These are phyloP conservation scores for Irpex sp. DNA, from an alignment of 1,284 basidiomycete species.

Conservation along the genomic window DNA sequence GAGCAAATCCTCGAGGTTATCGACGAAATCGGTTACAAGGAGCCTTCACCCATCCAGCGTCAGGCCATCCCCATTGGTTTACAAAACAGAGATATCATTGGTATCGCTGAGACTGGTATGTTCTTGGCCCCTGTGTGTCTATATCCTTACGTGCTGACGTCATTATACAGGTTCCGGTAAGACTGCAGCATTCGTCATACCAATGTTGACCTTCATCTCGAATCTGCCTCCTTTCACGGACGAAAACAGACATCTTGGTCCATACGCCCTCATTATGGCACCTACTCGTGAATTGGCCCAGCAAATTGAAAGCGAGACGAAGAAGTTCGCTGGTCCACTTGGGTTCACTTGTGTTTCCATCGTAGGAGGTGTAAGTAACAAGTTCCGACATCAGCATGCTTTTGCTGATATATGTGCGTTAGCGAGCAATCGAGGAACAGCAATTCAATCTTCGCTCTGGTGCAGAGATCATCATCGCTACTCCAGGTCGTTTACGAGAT, in stretches of 20 bases:
- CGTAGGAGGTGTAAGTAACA: conserved; percentile 82
- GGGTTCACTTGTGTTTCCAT: conserved; percentile 95
- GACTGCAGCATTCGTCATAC: conserved; percentile 98
- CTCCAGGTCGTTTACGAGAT: conserved; percentile 96
- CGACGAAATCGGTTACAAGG: conserved; percentile 91
- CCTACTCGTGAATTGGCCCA: conserved; percentile 98
- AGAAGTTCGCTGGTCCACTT: conserved; percentile 85
- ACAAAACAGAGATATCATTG: conserved; percentile 95
- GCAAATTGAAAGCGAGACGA: conserved; percentile 92
- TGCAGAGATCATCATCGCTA: conserved; percentile 97
- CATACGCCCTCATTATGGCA: conserved; percentile 91
- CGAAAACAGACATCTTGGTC: conserved; percentile 90
- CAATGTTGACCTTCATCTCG: conserved; percentile 94
- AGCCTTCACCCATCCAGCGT: conserved; percentile 94
- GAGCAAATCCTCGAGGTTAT: conserved; percentile 78
- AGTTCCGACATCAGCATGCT: background rate
- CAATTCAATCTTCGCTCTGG: conserved; percentile 94
- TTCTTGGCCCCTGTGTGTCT: background rate
- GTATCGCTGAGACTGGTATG: conserved; percentile 94
- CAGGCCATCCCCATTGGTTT: conserved; percentile 98
- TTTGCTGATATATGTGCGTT: conserved; percentile 7
- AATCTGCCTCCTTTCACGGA: conserved; percentile 83
- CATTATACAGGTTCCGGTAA: conserved; percentile 83
- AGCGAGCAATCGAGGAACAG: conserved; percentile 93
- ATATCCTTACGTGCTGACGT: conserved; percentile 1